Conservation (phyloP, 192 early-diverging fungal genomes). For the Borealophlyctis nickersoniae region DNA sequence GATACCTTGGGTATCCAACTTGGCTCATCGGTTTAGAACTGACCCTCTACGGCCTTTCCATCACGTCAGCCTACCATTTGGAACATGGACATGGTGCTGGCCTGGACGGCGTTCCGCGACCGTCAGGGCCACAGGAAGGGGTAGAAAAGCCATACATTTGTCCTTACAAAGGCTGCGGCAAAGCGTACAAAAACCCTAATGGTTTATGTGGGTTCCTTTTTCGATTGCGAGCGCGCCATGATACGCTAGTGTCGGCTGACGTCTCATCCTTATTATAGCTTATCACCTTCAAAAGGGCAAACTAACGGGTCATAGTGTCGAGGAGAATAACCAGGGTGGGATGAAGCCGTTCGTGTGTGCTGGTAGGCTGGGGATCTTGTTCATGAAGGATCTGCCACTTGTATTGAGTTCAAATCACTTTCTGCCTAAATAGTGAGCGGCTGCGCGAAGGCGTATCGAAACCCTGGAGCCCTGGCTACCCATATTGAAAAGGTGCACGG, state of each 20-base stretch:
- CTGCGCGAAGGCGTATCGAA: constrained; percentile 21
- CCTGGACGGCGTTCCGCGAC: background rate
- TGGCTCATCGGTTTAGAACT: background rate
- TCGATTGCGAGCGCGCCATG: background rate
- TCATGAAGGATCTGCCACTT: too few relatives aligned
- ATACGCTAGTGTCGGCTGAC: too few relatives aligned
- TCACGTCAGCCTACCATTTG: constrained; percentile 25
- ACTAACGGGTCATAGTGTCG: constrained; percentile 14
- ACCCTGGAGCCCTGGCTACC: constrained; percentile 3
- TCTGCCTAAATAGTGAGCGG: background rate
- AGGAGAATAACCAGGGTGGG: background rate
- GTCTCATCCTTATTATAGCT: background rate
- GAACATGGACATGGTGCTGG: constrained; percentile 24
- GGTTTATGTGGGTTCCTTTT: constrained; percentile 20
- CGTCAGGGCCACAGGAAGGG: background rate
- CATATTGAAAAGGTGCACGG: constrained; percentile 11
- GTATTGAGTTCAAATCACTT: too few relatives aligned
- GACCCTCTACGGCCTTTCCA: background rate
- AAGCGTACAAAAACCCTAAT: constrained; percentile 35
- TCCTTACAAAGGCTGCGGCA: constrained; percentile 29
- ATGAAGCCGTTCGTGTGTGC: constrained; percentile 9
- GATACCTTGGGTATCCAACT: background rate
- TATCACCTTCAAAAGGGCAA: constrained; percentile 31
- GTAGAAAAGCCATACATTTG: constrained; percentile 26
- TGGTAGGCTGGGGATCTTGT: too few relatives aligned